These are phyloP conservation scores for Cryptosporidium xiaoi DNA, from an alignment of 169 alveolate genomes.

Conservation along the genomic window DNA sequence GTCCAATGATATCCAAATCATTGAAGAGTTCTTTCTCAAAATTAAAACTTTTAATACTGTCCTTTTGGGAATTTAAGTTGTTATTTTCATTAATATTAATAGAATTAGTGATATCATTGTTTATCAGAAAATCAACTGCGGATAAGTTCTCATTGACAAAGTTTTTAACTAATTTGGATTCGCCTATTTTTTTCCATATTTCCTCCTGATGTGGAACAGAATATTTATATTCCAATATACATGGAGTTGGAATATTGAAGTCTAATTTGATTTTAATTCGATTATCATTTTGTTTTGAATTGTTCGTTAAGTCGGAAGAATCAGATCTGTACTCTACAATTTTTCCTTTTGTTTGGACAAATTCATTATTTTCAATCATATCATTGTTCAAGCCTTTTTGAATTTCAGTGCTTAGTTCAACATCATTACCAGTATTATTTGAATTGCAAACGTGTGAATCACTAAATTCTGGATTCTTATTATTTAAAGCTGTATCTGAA, in stretches of 20 bases:
- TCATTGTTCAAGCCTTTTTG: neutral
- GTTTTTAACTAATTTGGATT: neutral
- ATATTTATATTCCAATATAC: conserved; percentile 15
- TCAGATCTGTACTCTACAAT: neutral
- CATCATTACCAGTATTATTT: too few relatives aligned
- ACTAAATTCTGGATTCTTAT: too few relatives aligned
- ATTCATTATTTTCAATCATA: neutral
- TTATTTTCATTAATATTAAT: conserved; percentile 35
- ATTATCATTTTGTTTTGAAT: neutral
- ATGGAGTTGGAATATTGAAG: conserved; percentile 10
- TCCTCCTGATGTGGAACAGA: conserved; percentile 9
- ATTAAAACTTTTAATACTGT: conserved; percentile 17
- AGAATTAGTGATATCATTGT: conserved; percentile 4
- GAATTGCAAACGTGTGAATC: too few relatives aligned
- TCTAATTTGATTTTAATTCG: conserved; percentile 2
- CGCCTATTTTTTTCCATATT: neutral
- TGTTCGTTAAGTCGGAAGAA: neutral
- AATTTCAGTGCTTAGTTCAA: too few relatives aligned
- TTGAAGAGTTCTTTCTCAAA: conserved; percentile 88
- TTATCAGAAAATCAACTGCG: neutral
- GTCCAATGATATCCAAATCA: conserved; percentile 84
- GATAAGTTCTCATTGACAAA: neutral
- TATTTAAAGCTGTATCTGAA: neutral
- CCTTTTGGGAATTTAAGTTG: neutral
- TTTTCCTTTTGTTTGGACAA: neutral